Conservation (phyloP, 2,329 filamentous ascomycete species). For the Paecilomyces sp. region DNA sequence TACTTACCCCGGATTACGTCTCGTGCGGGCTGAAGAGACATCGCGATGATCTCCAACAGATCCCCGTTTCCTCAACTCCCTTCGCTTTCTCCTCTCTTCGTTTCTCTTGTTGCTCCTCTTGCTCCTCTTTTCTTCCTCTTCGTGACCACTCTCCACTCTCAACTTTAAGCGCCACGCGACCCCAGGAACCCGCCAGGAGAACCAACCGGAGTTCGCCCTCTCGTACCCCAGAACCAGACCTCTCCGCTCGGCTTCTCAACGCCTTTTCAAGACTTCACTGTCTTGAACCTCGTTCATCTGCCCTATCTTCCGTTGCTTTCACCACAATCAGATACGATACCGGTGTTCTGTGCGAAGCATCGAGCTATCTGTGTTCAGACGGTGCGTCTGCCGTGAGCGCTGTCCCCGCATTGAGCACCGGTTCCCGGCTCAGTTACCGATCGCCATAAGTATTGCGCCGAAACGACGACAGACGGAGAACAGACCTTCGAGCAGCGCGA, state of each 20-base stretch:
- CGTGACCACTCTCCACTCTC: conserved; percentile 6
- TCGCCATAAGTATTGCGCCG: neutral
- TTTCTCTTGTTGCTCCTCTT: neutral
- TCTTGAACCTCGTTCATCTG: neutral
- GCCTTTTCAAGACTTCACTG: neutral
- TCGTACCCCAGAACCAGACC: neutral
- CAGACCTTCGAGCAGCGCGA: neutral
- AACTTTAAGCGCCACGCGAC: neutral
- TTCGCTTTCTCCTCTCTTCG: neutral
- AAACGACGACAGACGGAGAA: neutral
- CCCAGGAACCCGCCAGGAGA: neutral
- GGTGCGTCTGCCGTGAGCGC: neutral
- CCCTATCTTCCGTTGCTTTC: neutral
- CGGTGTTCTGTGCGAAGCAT: neutral
- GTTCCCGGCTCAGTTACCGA: neutral
- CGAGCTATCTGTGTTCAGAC: neutral
- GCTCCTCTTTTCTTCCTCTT: neutral
- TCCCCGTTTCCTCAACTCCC: neutral
- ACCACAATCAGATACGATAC: neutral
- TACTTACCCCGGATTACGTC: neutral
- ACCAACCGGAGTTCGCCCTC: neutral
- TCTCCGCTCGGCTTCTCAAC: neutral
- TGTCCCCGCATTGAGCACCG: neutral
- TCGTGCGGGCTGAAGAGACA: neutral
- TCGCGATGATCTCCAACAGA: neutral